phyloP scores from a whole-genome alignment of 129 eudicot genomes.

The Chrysanthemum seticuspe region DNA sequence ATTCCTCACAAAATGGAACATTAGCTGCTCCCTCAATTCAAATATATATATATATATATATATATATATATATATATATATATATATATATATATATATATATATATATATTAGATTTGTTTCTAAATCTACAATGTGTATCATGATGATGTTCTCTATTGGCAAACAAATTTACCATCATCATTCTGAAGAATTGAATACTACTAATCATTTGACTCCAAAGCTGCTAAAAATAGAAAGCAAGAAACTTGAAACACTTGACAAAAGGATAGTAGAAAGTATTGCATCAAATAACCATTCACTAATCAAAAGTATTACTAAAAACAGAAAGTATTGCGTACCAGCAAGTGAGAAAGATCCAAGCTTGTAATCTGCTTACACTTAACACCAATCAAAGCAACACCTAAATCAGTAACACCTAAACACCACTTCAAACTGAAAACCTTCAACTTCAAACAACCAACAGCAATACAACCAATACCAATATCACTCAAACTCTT shows the following conservation, averaged over 20 bases:
- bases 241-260: background rate
- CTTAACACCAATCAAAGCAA: conserved; percentile 89
- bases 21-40: background rate
- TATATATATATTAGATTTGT: background rate
- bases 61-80: too few relatives aligned
- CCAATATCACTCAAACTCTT: conserved; percentile 88
- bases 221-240: conserved; percentile 15
- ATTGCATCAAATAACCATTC: background rate
- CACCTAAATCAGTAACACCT: conserved; percentile 95
- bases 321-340: conserved; percentile 30
- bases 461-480: conserved; percentile 95
- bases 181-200: background rate
- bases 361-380: conserved; percentile 73
- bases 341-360: conserved; percentile 97
- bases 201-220: conserved; percentile 4
- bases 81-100: too few relatives aligned
- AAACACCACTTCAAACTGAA: conserved; percentile 89
- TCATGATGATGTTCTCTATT: background rate
- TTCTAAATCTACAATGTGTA: background rate
- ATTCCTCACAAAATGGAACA: background rate
- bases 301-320: background rate
- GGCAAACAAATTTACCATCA: background rate
- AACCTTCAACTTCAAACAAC: conserved; percentile 70
- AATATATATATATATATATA: too few relatives aligned
- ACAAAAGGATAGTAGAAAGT: conserved; percentile 3